Evolutionary conservation across 1,139 yeast genomes (phyloP).

Genomic region (Fermentozyma sake): DNA sequence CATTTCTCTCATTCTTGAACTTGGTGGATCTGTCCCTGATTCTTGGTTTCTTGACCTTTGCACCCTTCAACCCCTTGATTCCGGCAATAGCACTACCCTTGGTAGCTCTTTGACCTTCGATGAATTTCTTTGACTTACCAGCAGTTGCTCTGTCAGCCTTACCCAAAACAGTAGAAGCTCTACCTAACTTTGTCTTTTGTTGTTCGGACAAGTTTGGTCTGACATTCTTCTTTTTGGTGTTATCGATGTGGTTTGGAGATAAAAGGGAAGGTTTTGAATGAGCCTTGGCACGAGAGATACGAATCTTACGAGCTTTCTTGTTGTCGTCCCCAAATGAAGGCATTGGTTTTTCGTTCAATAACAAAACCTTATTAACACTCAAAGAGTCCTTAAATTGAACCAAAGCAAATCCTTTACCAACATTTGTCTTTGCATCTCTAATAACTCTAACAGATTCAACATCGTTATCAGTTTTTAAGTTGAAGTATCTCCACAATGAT

Average conservation of each 20-base stretch:
- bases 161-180: slow-evolving; percentile 72
- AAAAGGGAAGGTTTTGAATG: slow-evolving; percentile 44
- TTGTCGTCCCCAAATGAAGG: slow-evolving; percentile 20
- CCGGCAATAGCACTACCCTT: slow-evolving; percentile 62
- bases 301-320: slow-evolving; percentile 57
- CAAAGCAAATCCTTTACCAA: slow-evolving; percentile 97
- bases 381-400: slow-evolving; percentile 85
- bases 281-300: slow-evolving; percentile 74
- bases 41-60: slow-evolving; percentile 56
- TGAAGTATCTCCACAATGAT: slow-evolving; percentile 79
- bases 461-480: slow-evolving; percentile 51
- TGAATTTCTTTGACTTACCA: slow-evolving; percentile 40
- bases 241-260: slow-evolving; percentile 44
- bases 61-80: slow-evolving; percentile 48
- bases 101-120: slow-evolving; percentile 80
- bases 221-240: slow-evolving; percentile 25
- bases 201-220: slow-evolving; percentile 43
- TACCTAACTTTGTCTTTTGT: slow-evolving; percentile 75
- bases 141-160: slow-evolving; percentile 73
- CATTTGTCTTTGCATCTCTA: slow-evolving; percentile 87
- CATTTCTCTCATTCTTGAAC: slow-evolving; percentile 41
- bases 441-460: slow-evolving; percentile 87
- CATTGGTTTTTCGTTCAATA: slow-evolving; percentile 43
- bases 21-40: slow-evolving; percentile 62
- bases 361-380: slow-evolving; percentile 76